Conservation (phyloP, 768 basidiomycete species). For the Pleurotus tuber-regium region DNA sequence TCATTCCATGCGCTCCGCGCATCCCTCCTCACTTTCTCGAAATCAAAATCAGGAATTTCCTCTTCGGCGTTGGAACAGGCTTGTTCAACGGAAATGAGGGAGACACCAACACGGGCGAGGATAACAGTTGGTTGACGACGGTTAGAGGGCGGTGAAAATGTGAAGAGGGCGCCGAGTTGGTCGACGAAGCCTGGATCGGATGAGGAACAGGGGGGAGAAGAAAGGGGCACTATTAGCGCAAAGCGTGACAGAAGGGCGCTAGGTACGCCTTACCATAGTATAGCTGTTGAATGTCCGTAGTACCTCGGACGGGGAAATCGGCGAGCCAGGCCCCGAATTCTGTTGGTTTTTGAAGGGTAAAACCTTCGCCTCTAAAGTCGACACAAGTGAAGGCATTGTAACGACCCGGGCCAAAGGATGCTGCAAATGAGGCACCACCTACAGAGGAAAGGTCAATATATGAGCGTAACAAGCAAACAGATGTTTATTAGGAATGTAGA, state of each 20-base stretch:
- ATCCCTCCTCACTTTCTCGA: slow-evolving; percentile 42
- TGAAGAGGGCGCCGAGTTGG: slow-evolving; percentile 53
- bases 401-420: slow-evolving; percentile 58
- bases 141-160: slow-evolving; percentile 42
- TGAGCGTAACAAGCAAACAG: neutral
- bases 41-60: slow-evolving; percentile 59
- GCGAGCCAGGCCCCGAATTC: slow-evolving; percentile 58
- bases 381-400: slow-evolving; percentile 61
- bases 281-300: slow-evolving; percentile 42
- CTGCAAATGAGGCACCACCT: slow-evolving; percentile 40
- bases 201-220: neutral
- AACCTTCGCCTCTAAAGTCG: slow-evolving; percentile 56
- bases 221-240: neutral
- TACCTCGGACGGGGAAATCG: slow-evolving; percentile 45
- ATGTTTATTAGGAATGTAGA: neutral
- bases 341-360: slow-evolving; percentile 39
- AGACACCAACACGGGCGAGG: slow-evolving; percentile 62
- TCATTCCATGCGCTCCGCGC: slow-evolving; percentile 56
- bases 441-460: neutral
- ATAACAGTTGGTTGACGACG: slow-evolving; percentile 40
- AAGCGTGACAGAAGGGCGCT: neutral
- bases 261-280: slow-evolving; percentile 39
- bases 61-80: slow-evolving; percentile 60
- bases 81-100: slow-evolving; percentile 57
- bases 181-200: slow-evolving; percentile 38